A percentile compares a stretch with the other conserved stretches of the same genome.
phyloP scores from a whole-genome alignment of 2,329 filamentous ascomycete species.

The Bipolaris sorokiniana region DNA sequence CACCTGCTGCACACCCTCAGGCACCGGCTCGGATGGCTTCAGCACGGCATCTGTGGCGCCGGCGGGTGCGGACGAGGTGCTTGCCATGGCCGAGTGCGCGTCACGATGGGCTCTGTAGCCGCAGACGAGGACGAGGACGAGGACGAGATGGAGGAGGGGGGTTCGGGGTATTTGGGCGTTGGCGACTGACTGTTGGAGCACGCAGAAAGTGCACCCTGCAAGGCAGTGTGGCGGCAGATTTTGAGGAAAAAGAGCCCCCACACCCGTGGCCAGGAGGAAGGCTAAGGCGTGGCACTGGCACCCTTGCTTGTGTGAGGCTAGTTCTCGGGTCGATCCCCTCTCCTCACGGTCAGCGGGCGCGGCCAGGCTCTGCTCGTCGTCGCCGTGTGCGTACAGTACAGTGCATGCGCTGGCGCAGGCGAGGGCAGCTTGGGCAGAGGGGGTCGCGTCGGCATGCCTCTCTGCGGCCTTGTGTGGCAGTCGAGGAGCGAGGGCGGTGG shows the following conservation, averaged over 20 bases:
- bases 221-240: constrained; percentile 20
- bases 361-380: background rate
- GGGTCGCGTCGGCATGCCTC: too few relatives aligned
- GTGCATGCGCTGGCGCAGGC: background rate
- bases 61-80: constrained; percentile 46
- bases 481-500: background rate
- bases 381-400: background rate
- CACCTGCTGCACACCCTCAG: constrained; percentile 78
- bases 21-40: constrained; percentile 81
- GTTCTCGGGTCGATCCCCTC: constrained; percentile 19
- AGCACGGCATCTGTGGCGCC: constrained; percentile 77
- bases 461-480: too few relatives aligned
- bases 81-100: constrained; percentile 6
- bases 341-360: background rate
- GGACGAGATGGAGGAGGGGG: background rate
- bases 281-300: constrained; percentile 14
- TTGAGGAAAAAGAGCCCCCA: constrained; percentile 18
- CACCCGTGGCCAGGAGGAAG: constrained; percentile 10
- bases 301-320: constrained; percentile 12
- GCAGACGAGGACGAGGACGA: background rate
- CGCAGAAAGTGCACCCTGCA: constrained; percentile 4
- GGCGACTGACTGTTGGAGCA: constrained; percentile 4
- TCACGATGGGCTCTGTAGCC: constrained; percentile 3
- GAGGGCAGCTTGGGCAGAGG: constrained; percentile 1
- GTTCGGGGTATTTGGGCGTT: constrained; percentile 7